Conservation (phyloP, 2,329 filamentous ascomycete genomes). For the Fusarium sacchari region DNA sequence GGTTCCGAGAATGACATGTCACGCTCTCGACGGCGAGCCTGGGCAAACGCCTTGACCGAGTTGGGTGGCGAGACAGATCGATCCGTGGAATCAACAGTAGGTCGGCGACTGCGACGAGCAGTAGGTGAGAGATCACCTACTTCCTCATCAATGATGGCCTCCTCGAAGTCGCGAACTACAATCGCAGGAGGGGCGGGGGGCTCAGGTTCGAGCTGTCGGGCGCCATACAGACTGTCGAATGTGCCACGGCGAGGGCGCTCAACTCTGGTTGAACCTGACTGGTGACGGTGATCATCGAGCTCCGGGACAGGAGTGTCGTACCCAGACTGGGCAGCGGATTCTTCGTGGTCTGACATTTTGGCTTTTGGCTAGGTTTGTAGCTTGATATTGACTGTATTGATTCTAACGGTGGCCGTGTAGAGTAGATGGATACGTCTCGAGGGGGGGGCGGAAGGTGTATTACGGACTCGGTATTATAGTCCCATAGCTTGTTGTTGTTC, state of each 20-base stretch:
- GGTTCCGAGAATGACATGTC: conserved; percentile 68
- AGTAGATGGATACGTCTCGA: conserved; percentile 17
- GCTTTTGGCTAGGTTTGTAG: not conserved
- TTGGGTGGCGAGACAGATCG: conserved; percentile 89
- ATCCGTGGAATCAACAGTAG: conserved; percentile 66
- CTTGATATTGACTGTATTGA: not conserved
- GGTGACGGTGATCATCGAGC: conserved; percentile 87
- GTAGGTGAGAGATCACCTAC: conserved; percentile 63
- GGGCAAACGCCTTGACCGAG: conserved; percentile 96
- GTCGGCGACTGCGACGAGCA: conserved; percentile 60
- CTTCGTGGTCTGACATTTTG: conserved; percentile 75
- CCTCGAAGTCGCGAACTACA: conserved; percentile 82
- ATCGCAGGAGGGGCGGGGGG: conserved; percentile 51
- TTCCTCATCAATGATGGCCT: conserved; percentile 81
- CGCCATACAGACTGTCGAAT: conserved; percentile 74
- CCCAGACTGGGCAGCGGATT: conserved; percentile 66
- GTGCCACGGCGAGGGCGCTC: conserved; percentile 75
- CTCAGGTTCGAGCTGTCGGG: conserved; percentile 57
- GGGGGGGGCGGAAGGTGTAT: conserved; percentile 28
- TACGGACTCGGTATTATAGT: conserved; percentile 45
- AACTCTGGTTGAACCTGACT: conserved; percentile 66
- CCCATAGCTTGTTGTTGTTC: conserved; percentile 44
- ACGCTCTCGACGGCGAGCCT: conserved; percentile 85
- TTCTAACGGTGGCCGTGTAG: conserved; percentile 14
- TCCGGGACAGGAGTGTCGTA: conserved; percentile 81